A percentile compares a stretch with the other conserved stretches of the same genome.
Evolutionary conservation across 2,329 filamentous ascomycete species (phyloP).

Genomic region (Alternaria angustiovoidea): DNA sequence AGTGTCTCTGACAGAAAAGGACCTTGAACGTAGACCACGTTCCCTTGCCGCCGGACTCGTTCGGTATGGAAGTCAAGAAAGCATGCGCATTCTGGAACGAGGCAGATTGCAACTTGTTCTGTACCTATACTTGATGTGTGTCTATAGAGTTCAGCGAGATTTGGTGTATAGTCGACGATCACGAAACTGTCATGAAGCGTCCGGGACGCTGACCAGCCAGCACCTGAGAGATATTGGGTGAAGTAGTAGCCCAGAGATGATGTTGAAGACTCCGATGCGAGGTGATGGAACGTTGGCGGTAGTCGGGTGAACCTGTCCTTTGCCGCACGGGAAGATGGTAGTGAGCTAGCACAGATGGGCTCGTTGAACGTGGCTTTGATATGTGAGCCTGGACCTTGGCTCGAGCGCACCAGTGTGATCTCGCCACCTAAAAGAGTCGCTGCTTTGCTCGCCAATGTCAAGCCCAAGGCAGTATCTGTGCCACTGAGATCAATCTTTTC

Average conservation of each 20-base stretch:
- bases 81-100: conserved; percentile 36
- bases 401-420: conserved; percentile 51
- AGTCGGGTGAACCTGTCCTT: conserved; percentile 12
- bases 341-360: conserved; percentile 35
- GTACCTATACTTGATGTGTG: conserved; percentile 16
- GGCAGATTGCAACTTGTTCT: conserved; percentile 38
- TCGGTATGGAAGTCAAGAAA: conserved; percentile 28
- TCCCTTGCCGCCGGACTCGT: conserved; percentile 21
- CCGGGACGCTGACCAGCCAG: conserved; percentile 23
- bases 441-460: conserved; percentile 55
- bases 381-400: conserved; percentile 50
- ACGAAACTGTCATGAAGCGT: conserved; percentile 24
- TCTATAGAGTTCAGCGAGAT: conserved; percentile 28
- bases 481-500: conserved; percentile 53
- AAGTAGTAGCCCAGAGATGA: conserved; percentile 25
- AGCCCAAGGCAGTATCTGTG: conserved; percentile 53
- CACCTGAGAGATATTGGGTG: conserved; percentile 18
- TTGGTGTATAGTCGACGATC: conserved; percentile 36
- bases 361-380: conserved; percentile 48
- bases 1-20: conserved; percentile 35
- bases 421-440: conserved; percentile 52
- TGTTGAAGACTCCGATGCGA: conserved; percentile 17
- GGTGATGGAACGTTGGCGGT: conserved; percentile 20
- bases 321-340: conserved; percentile 17
- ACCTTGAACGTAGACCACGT: conserved; percentile 37